Evolutionary conservation across 2,329 filamentous ascomycete species (phyloP), one percentile per base, ranked within the genome.

Genomic region (Phialophora macrospora): DNA sequence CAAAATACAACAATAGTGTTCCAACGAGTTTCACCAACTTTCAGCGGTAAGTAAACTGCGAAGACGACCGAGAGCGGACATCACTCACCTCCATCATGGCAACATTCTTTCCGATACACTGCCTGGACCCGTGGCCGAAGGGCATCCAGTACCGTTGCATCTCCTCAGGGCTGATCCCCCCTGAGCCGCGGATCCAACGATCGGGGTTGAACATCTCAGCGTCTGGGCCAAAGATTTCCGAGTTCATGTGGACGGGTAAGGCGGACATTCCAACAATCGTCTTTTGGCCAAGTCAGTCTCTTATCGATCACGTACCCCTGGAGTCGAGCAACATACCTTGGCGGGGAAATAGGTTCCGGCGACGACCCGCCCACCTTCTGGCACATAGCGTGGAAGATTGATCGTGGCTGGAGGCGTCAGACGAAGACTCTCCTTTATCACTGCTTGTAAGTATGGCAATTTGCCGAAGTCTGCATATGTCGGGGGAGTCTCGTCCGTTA

Each of bases 81-180:
- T 44, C 20, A 57, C 55, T 57, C 55, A 57, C 55, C 55, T 57
- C 55, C 55, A 57, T 57, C 55, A 57, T 57, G 38, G 55, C 55
- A 28, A 57, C 55, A n/a, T 57, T 57, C 55, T 57, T 57, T 20
- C 55, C 55, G 22, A 57, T 57, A 28, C 55, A 57, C 55, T 57
- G 55, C 22, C 55, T 57, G 22, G 55, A 57, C 34, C 55, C 55
- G 34, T 57, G 55, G 4, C 55, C 55, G 38, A 57, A 57, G 55
- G 55, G 55, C 55, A 57, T 57, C 55, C 55, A 57, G 55, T 57
- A 57, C 55, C 55, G 55, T 44, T 57, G 55, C 55, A 57, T 57
- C 55, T 57, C 55, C 5, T 57, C 55, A 6, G 55, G 55, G 14
- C 22, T 57, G 55, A 57, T 57, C 38, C 55, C 55, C 9, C 55